Base-by-base conservation (phyloP, 257 asterid species). In the Echium plantagineum region DNA sequence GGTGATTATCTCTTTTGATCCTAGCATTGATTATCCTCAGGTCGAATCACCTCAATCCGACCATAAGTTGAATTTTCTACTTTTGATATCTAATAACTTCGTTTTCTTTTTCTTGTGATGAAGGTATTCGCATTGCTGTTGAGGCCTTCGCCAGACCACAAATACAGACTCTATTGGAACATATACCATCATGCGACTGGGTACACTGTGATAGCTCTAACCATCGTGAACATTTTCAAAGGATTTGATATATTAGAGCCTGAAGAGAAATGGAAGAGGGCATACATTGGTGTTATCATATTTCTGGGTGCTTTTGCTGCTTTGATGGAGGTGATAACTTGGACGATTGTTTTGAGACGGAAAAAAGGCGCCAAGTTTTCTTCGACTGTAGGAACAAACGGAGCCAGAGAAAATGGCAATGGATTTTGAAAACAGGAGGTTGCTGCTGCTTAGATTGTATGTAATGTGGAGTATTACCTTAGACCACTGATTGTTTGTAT, bases 131-230 rank as follows among this genome's bases (percentile, higher is more conserved):
- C 97, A 13, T 61, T 89, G 71, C 79, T 85, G 0, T 51, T 89
- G 63, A 68, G 97, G 79, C 97, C 95, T 9, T 86, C 84, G 82
- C 87, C 89, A 3, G 93, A 89, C 21, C 93, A 86, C 70, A 89
- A 89, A 42, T 82, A 48, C 71, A 82, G 95, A 74, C 6, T 77
- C 0, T 74, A 80, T 72, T 89, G 97, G 95, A 89, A 89, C 83
- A 60, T 89, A 10, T 89, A 89, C 81, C 97, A 89, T 48, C 75
- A 75, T 46, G 21, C 26, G 7, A 38, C 67, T 21, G 97, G 97
- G 3, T 89, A 86, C 78, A 12, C 74, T 0, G 88, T 83, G 2
- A 82, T 89, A 9, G 22, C 22, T 9, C 75, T 86, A 2, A 79
- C 86, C 76, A 86, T 89, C 47, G 55, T 61, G 16, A 89, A 89